Base-by-base conservation (phyloP, 495 filamentous ascomycete genomes). In the Hypoxylon trugodes region DNA sequence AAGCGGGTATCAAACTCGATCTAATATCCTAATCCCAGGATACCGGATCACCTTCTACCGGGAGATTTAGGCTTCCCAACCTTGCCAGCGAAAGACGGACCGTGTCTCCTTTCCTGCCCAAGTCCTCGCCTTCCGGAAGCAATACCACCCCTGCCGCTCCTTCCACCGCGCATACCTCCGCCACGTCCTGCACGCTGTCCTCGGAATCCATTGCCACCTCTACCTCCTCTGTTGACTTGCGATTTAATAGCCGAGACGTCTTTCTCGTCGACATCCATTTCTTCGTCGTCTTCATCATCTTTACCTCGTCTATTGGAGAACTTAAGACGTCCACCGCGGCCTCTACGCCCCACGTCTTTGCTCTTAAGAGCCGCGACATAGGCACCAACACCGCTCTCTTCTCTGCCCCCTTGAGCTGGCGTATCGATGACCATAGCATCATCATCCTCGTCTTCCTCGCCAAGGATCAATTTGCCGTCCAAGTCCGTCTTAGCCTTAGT, bases 291-390 rank as follows among this genome's bases (percentile, higher is more conserved):
- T 12, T 86, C 85, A 19, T 83, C 79, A 51, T 82, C 84, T 49
- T 82, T 81, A 21, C 83, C 77, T 66, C 84, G 83, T 66, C 83
- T 87, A 62, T 89, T 89, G 12, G 82, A 86, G 79, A 97, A 96
- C 82, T 96, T 97, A 54, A 98, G 76, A 75, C 90, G 88, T 15
- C 95, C 93, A 50, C 89, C 85, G 65, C 90, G 88, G 16, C 96
- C 95, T 28, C 92, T 83, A 54, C 87, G 86, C 28, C 90, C 87
- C 1, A 88, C 89, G 74, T 97, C 91, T 56, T 89, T 88, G 45
- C 96, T 90, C 59, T 86, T 88, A 30, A 98, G 87, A 16, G 96
- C 96, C 32, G 90, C 87, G 10, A 98, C 91, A 73, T 98, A 98
- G 25, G 95, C 95, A 65, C 91, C 90, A 15, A 98, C 87, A 12